Percentiles rank a stretch among this genome's conserved stretches.
Evolutionary conservation across 352 stramenopile genomes (phyloP).

Genomic region (Globisporangium middletonii): DNA sequence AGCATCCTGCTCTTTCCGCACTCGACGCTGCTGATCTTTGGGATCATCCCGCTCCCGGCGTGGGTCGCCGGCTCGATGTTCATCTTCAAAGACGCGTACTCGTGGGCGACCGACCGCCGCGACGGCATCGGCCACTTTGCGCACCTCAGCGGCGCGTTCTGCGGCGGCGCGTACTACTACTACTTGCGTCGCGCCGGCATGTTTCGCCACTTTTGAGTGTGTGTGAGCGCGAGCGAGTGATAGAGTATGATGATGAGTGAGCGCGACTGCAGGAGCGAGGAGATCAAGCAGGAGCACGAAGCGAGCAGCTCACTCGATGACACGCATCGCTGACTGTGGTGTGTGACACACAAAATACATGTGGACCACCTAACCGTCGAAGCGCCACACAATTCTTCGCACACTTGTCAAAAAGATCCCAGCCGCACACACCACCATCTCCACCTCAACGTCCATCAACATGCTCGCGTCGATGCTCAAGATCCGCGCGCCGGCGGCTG

Average conservation of each 20-base stretch:
- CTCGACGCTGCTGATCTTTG: constrained; percentile 70
- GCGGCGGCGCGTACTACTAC: constrained; percentile 57
- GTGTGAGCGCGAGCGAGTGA: not conserved
- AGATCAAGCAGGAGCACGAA: too few species aligned
- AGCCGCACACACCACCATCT: not conserved
- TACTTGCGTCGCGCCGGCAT: constrained; percentile 27
- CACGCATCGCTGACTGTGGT: too few species aligned
- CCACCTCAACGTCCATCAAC: not conserved
- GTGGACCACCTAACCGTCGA: too few species aligned
- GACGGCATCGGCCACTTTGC: constrained; percentile 73
- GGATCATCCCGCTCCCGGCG: constrained; percentile 64
- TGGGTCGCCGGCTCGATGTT: constrained; percentile 68
- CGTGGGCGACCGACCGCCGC: constrained; percentile 36
- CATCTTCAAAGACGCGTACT: constrained; percentile 69
- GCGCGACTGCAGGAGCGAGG: not conserved
- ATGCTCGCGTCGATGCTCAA: constrained; percentile 25
- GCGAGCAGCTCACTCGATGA: too few species aligned
- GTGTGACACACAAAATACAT: too few species aligned
- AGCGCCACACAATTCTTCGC: not conserved
- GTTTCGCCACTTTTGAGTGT: not conserved
- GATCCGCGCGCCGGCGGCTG: constrained; percentile 16
- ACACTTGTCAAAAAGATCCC: not conserved
- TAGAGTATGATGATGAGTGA: not conserved
- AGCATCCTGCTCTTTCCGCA: constrained; percentile 67
- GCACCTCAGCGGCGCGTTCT: constrained; percentile 59